Evolutionary conservation across 2,329 filamentous ascomycete genomes (phyloP), one percentile per base, ranked within the genome.

Genomic region (Calycina herbarum): DNA sequence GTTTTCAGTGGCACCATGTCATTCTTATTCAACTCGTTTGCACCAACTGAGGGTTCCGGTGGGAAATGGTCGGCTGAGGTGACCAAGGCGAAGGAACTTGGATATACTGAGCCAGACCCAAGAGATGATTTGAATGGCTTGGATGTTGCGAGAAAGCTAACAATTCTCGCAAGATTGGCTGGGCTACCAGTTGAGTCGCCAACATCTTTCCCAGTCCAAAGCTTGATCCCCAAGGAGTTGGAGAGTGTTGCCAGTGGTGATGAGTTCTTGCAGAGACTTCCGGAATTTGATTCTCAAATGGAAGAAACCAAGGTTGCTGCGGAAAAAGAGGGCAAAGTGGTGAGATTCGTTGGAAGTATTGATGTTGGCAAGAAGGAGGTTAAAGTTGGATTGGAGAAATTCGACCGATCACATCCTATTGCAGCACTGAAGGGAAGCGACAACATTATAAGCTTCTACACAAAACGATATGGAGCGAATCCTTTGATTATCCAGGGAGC

Each of bases 361-460:
- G 93, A 99, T 76, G 88, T 97, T 56, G 84, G 82, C n/a, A 85
- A 84, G 68, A 90, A 92, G 77, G 82, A 88, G 72, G 91, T 98
- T 77, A 96, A 94, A 82, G 95, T 99, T 65, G 94, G 95, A 2
- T 80, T 99, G 70, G 90, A 97, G 83, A 92, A 90, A 80, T 94
- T 93, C 73, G 93, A 96, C 71, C 87, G 87, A 72, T 91, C 90
- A 67, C 93, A 96, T 76, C 92, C 95, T 13, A 97, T 99, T 80
- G 95, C 95, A 15, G 90, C 91, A 59, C 84, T 99, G 65, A 96
- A 97, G 85, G 95, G 95, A 42, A 98, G 94, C 78, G 95, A 98
- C 78, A 99, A 99, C 82, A 96, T 99, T 77, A 97, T 99, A 77
- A 96, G 90, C 82, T 97, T 99, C 83, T 96, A 97, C 80, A 99